A percentile compares a stretch with the other conserved stretches of the same genome.
Evolutionary conservation across 2,329 filamentous ascomycete genomes (phyloP).

Genomic region (Fusarium coffeatum): DNA sequence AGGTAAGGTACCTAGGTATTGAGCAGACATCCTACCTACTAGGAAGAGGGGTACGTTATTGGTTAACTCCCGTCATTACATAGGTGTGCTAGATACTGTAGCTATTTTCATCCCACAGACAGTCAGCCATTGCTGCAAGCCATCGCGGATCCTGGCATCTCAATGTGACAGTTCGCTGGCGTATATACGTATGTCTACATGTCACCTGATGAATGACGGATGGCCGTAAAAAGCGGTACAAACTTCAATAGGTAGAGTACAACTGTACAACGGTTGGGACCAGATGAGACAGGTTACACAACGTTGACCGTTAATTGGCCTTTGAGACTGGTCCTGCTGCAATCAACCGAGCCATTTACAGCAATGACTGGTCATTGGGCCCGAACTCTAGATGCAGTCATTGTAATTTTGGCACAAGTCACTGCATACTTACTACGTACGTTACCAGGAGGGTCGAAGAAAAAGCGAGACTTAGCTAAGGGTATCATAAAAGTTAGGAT

Average conservation of each 20-base stretch:
- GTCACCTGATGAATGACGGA: conserved; percentile 25
- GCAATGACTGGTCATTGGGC: neutral
- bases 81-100: conserved; percentile 3
- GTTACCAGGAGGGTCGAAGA: too few species aligned
- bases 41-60: neutral
- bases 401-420: conserved; percentile 13
- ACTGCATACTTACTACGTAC: neutral
- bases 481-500: too few species aligned
- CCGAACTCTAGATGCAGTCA: neutral
- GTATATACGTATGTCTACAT: conserved; percentile 19
- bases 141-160: conserved; percentile 26
- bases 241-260: neutral
- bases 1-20: too few species aligned
- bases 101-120: conserved; percentile 30
- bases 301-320: conserved; percentile 4
- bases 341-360: conserved; percentile 19
- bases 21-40: too few species aligned
- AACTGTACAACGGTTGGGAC: neutral
- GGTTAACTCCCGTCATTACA: conserved; percentile 9
- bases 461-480: too few species aligned
- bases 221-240: neutral
- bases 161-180: conserved; percentile 10
- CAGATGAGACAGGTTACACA: conserved; percentile 23
- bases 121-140: conserved; percentile 28
- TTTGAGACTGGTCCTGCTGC: conserved; percentile 26